Percentiles rank a stretch among this genome's conserved stretches.
phyloP scores from a whole-genome alignment of 495 filamentous ascomycete genomes.

The Bryoglossum gracile region DNA sequence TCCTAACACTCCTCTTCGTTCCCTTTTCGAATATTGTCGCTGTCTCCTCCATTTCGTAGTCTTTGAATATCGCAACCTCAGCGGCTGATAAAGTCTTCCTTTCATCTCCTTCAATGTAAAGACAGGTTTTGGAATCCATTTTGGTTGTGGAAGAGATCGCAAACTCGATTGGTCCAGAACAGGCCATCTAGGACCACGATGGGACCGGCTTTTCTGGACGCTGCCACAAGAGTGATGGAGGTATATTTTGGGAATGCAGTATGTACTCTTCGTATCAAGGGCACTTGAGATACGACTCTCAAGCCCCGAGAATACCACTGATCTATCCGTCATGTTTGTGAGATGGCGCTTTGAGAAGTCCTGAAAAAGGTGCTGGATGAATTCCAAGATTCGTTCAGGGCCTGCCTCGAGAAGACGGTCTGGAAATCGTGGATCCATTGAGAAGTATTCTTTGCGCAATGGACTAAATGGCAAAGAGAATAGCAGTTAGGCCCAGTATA shows the following conservation, averaged over 20 bases:
- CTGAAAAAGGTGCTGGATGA: slow-evolving; percentile 1
- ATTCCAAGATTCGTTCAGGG: not conserved
- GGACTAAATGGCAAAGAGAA: slow-evolving; percentile 4
- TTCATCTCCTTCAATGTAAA: too few species aligned
- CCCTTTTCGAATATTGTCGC: too few species aligned
- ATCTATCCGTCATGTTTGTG: slow-evolving; percentile 1
- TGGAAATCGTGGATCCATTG: slow-evolving; percentile 34
- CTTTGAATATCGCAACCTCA: too few species aligned
- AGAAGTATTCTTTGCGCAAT: slow-evolving; percentile 22
- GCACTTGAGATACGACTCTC: not conserved
- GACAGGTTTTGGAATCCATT: too few species aligned
- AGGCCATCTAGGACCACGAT: slow-evolving; percentile 14
- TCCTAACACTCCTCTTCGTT: too few species aligned
- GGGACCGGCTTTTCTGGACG: not conserved
- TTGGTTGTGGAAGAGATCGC: too few species aligned
- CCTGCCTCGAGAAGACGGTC: slow-evolving; percentile 4
- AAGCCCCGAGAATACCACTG: slow-evolving; percentile 6
- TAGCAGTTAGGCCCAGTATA: not conserved
- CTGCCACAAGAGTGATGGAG: slow-evolving; percentile 9
- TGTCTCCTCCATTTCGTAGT: too few species aligned
- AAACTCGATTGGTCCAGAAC: not conserved
- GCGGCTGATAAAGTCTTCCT: too few species aligned
- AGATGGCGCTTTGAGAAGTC: slow-evolving; percentile 2
- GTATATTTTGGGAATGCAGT: slow-evolving; percentile 1
- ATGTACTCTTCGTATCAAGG: not conserved